Evolutionary conservation across 2,329 filamentous ascomycete species (phyloP).

Genomic region (Monosporascus sp.): DNA sequence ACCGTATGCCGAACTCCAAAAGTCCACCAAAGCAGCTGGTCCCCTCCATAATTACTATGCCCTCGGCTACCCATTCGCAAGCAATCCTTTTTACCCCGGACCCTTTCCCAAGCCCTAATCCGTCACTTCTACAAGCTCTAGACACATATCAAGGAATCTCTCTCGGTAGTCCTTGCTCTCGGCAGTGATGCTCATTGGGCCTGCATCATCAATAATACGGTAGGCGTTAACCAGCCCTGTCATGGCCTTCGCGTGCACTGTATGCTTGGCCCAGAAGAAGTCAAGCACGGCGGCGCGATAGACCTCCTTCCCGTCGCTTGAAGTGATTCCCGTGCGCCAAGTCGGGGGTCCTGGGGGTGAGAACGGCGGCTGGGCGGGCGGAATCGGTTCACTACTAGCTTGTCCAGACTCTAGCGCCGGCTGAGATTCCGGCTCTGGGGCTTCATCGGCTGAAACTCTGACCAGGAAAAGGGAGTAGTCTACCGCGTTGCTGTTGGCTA

Average conservation of each 20-base stretch:
- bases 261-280: constrained; percentile 76
- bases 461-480: constrained; percentile 73
- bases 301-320: constrained; percentile 58
- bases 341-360: constrained; percentile 30
- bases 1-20: neutral
- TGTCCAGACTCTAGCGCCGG: constrained; percentile 38
- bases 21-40: neutral
- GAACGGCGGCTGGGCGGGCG: constrained; percentile 26
- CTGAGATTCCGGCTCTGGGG: constrained; percentile 25
- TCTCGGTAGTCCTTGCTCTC: constrained; percentile 61
- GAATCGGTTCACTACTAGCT: constrained; percentile 9
- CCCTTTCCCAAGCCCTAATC: neutral
- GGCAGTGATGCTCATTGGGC: constrained; percentile 71
- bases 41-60: too few species aligned
- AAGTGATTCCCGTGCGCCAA: constrained; percentile 59
- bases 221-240: constrained; percentile 59
- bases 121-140: constrained; percentile 32
- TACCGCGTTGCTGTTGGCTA: constrained; percentile 59
- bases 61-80: too few species aligned
- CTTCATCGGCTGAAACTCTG: constrained; percentile 30
- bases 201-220: constrained; percentile 57
- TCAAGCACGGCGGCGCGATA: constrained; percentile 65
- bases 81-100: neutral
- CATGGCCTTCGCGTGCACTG: constrained; percentile 59
- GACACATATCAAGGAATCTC: constrained; percentile 45